Evolutionary conservation across 2,329 filamentous ascomycete species (phyloP).

Genomic region (Stachybotrys echinatus): DNA sequence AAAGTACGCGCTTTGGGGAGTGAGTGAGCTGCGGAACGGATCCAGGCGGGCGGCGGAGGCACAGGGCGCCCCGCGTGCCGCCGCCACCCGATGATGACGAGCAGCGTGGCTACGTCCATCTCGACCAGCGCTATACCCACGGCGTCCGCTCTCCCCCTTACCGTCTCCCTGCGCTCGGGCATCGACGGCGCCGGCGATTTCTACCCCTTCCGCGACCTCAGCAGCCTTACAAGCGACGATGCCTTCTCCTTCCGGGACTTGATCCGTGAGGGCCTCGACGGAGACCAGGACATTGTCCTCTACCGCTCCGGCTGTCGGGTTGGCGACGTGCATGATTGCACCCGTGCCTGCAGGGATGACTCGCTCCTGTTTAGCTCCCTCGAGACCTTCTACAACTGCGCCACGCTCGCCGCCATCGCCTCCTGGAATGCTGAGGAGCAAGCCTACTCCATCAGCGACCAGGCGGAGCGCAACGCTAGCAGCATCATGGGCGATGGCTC

Average conservation of each 20-base stretch:
- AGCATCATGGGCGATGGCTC: slow-evolving; percentile 25
- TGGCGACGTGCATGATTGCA: slow-evolving; percentile 22
- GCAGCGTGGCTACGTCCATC: slow-evolving; percentile 2
- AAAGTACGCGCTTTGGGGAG: too few species aligned
- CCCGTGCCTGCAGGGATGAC: slow-evolving; percentile 23
- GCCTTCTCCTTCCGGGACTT: slow-evolving; percentile 26
- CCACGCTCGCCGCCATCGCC: slow-evolving; percentile 26
- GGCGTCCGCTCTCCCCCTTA: slow-evolving; percentile 13
- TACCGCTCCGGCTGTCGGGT: slow-evolving; percentile 25
- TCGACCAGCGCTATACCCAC: slow-evolving; percentile 12
- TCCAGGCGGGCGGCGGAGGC: too few species aligned
- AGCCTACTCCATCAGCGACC: slow-evolving; percentile 21
- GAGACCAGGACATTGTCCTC: slow-evolving; percentile 22
- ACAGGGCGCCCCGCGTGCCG: not conserved
- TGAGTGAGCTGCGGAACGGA: too few species aligned
- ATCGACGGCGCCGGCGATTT: slow-evolving; percentile 28
- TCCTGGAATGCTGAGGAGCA: slow-evolving; percentile 25
- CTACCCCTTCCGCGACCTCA: slow-evolving; percentile 31
- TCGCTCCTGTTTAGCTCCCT: slow-evolving; percentile 25
- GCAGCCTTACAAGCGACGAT: slow-evolving; percentile 19
- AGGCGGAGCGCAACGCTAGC: slow-evolving; percentile 30
- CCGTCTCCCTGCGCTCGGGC: slow-evolving; percentile 19
- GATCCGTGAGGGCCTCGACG: slow-evolving; percentile 25
- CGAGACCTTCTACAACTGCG: slow-evolving; percentile 34
- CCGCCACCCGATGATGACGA: not conserved